Base-by-base conservation (phyloP, 306 rosid species). In the Quercus cerris region DNA sequence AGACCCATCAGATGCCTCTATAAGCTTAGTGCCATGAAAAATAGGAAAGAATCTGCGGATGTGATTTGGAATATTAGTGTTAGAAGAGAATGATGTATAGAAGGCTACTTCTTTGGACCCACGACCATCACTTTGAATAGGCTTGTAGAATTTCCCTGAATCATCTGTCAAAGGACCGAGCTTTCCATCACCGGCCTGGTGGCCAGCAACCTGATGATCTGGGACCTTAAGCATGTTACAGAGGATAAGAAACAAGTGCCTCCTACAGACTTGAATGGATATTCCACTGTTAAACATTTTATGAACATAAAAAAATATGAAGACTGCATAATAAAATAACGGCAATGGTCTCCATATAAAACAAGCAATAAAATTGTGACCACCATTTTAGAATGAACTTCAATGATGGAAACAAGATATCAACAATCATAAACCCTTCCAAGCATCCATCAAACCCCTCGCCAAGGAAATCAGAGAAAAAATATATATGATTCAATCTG, bases 141-240 rank as follows among this genome's bases (percentile, higher is more conserved):
- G 99, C 82, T 95, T 95, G 85, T 86, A 95, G 89, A 91, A 95
- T 51, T 51, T 77, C 54, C 99, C 98, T 1, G 90, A 84, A 79
- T 84, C 93, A 75, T 95, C 98, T 0, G 91, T 4, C 1, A 91
- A 90, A 22, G 99, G 98, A 63, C 99, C 98, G 6, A 93, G 67
- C 5, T 13, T 2, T n/a, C 97, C 99, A 51, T 70, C 44, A 73
- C 56, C 2, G 4, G 95, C 94, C 68, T 28, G 62, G 82, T 95
- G 99, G 8, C 98, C 99, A 7, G 94, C 99, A 58, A 93, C 99
- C 81, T 95, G 98, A 86, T 95, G 95, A 46, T 90, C 94, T 1
- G 98, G 98, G 52, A 85, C 81, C 87, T 84, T 95, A 22, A 87
- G 49, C 98, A 95, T 86, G 56, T 76, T 84, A 81, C 77, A 38